Evolutionary conservation across 2,329 filamentous ascomycete species (phyloP), one percentile per base, ranked within the genome.

Genomic region (Phialophora expanda): DNA sequence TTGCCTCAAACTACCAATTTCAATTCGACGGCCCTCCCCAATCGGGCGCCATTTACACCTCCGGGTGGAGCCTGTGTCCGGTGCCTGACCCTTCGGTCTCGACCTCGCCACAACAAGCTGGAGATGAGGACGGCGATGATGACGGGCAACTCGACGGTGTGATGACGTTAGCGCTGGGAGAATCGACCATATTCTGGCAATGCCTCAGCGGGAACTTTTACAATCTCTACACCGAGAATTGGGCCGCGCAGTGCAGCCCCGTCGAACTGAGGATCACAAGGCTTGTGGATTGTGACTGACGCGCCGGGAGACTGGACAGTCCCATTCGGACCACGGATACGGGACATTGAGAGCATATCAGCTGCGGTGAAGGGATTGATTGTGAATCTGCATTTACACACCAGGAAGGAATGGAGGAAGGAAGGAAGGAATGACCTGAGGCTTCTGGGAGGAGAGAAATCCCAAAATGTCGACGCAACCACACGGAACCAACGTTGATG

Each of bases 1-100:
- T 96, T 73, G 91, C 90, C 14, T 83, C 87, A 74, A 95, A 94
- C 85, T 86, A 83, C 77, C 92, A 96, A 77, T 89, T 92, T 81
- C 90, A 93, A 78, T 93, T 92, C 73, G 90, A 93, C 72, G 78
- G 72, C 0, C 89, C 89, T 7, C 83, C 87, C 0, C 91, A 96
- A 79, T 81, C 86, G 6, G 89, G 88, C 56, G 86, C 91, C 61
- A 84, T 93, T 74, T 89, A 86, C 81, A 92, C 89, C 8, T 82
- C 85, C 32, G 92, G 92, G 34, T 96, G 90, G 81, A 89, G 89
- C 14, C 79, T 88, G 62, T 94, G 91, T 78, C 89, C 81, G 89
- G 79, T 87, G 64, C 93, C 30, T 2, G 22, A 6, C 22, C 22
- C 48, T 53, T 12, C 30, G 2, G 8, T 2, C 17, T 17, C 48